Evolutionary conservation across 1,284 basidiomycete species (phyloP), one percentile per base, ranked within the genome.

Genomic region (Cryptococcus sp.): DNA sequence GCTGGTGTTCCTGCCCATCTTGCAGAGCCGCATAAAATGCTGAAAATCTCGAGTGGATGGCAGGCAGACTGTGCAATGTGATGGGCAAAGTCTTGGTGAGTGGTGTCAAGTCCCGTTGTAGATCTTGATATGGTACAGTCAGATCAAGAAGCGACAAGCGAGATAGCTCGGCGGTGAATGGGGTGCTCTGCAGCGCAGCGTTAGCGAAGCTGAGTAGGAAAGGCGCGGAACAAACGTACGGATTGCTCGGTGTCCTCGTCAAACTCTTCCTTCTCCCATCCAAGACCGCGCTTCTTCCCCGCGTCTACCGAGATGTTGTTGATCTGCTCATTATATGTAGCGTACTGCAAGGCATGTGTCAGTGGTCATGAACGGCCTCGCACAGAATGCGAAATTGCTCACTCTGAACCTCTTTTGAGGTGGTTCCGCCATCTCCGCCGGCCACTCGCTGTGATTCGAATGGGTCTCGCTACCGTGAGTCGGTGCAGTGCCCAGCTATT

Each of bases 41-140:
- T n/a, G 64, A 58, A 58, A 80, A 75, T 22, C 62, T 61, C 5
- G 62, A 51, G 27, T 69, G 64, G 5, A 93, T 82, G 16, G 87
- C 82, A 54, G 81, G 80, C 83, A 89, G 89, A 71, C 93, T 89
- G 68, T 90, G 88, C 11, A 95, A 79, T 3, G 92, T 84, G 48
- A 93, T 80, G 0, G 91, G 87, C 81, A 94, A 85, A 1, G 89
- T 91, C 2, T 85, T 83, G 1, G 88, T 86, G 25, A 93, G 80
- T 0, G 83, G 79, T 41, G 84, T 81, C 0, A 83, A 83, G 52
- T 83, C 81, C 57, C 83, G 81, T 2, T 87, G 85, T 63, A 93
- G 90, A 20, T 82, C 78, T 58, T 91, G 80, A 76, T 93, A 94
- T 0, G 85, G 82, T 0, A 87, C 84, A 0, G 89, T 84, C 27